Evolutionary conservation across 805 yeast species (phyloP).

Genomic region (Clavispora vitiphila): DNA sequence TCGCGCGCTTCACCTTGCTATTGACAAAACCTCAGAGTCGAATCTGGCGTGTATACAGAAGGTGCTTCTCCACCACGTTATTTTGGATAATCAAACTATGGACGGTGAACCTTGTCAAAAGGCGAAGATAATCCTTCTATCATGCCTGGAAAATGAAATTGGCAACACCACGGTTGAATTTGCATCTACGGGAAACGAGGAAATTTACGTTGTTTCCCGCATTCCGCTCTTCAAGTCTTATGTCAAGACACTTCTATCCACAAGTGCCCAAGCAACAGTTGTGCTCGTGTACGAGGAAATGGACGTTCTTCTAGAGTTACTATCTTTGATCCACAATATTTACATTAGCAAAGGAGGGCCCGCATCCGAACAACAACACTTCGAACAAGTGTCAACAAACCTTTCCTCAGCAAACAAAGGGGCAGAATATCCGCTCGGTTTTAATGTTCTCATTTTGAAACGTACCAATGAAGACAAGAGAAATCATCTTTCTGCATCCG

Average conservation of each 20-base stretch:
- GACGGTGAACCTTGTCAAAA: neutral
- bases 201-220: slow-evolving; percentile 9
- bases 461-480: slow-evolving; percentile 7
- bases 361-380: neutral
- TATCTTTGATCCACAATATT: slow-evolving; percentile 2
- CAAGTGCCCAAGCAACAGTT: slow-evolving; percentile 1
- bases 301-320: slow-evolving; percentile 6
- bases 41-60: neutral
- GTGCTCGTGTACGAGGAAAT: slow-evolving; percentile 8
- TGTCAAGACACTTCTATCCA: slow-evolving; percentile 3
- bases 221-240: slow-evolving; percentile 6
- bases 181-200: slow-evolving; percentile 5
- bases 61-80: neutral
- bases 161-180: slow-evolving; percentile 5
- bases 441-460: slow-evolving; percentile 10
- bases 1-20: too few species aligned
- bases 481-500: slow-evolving; percentile 16
- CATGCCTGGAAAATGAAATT: slow-evolving; percentile 9
- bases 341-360: too few species aligned
- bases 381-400: too few species aligned
- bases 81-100: neutral
- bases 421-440: slow-evolving; percentile 20
- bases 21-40: too few species aligned
- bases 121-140: slow-evolving; percentile 2
- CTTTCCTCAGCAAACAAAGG: too few species aligned